Evolutionary conservation across 1,284 basidiomycete species (phyloP).

Genomic region (Pterulicium gracile): DNA sequence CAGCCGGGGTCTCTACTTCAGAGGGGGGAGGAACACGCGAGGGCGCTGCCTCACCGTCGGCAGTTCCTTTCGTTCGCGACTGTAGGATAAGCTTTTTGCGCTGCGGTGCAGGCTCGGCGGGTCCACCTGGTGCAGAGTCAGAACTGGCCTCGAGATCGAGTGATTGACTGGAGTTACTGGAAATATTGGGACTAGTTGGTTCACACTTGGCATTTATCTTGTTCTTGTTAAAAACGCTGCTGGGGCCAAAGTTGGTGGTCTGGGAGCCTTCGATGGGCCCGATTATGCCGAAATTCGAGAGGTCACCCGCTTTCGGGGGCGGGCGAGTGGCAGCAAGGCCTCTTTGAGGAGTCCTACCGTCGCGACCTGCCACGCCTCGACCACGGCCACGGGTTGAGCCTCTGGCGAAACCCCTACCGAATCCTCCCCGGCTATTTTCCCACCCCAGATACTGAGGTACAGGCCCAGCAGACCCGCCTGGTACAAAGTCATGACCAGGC

Average conservation of each 20-base stretch:
- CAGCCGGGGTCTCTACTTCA: slow-evolving; percentile 20
- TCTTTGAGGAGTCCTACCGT: slow-evolving; percentile 82
- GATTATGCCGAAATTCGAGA: slow-evolving; percentile 84
- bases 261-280: slow-evolving; percentile 38
- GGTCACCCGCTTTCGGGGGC: slow-evolving; percentile 74
- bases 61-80: slow-evolving; percentile 31
- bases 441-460: no score
- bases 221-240: slow-evolving; percentile 72
- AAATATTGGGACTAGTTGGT: no score
- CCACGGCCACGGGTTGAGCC: no score
- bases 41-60: slow-evolving; percentile 36
- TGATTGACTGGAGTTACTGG: no score
- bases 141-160: no score
- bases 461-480: no score
- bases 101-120: slow-evolving; percentile 33
- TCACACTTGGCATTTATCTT: slow-evolving; percentile 49
- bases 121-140: no score
- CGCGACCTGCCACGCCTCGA: no score
- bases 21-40: slow-evolving; percentile 16
- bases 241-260: slow-evolving; percentile 66
- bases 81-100: slow-evolving; percentile 57
- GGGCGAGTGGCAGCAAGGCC: slow-evolving; percentile 45
- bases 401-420: no score
- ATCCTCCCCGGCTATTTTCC: no score
- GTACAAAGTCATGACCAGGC: no score